Percentiles rank a stretch among this genome's conserved stretches.
Conservation (phyloP, 345 rosid genomes). For the Aquilaria sinensis region DNA sequence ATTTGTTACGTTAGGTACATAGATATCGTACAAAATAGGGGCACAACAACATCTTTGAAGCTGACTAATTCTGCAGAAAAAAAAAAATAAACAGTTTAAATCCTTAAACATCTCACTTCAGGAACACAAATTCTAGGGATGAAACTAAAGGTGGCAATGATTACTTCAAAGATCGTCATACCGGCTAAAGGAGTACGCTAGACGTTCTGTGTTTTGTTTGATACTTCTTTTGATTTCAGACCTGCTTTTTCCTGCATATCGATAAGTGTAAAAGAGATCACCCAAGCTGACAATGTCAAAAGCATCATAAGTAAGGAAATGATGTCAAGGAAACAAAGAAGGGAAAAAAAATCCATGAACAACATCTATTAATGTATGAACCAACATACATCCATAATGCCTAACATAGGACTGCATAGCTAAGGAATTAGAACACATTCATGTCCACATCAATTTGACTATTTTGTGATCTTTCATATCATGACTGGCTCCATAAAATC, state of each 20-base stretch:
- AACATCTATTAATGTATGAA: neutral
- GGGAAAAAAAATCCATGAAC: neutral
- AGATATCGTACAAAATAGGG: constrained; percentile 21
- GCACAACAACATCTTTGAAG: neutral
- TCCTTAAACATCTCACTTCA: neutral
- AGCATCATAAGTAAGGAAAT: neutral
- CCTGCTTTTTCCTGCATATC: constrained; percentile 41
- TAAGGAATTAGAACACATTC: neutral
- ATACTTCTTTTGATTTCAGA: constrained; percentile 36
- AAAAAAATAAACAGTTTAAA: neutral
- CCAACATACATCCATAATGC: neutral
- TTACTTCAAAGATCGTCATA: constrained; percentile 3
- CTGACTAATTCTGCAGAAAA: constrained; percentile 19
- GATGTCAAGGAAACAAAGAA: constrained; percentile 2
- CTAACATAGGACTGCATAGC: neutral
- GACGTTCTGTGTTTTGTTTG: constrained; percentile 46
- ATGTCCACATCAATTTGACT: neutral
- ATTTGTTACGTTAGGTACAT: constrained; percentile 14
- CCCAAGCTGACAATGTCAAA: neutral
- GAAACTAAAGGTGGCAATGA: neutral
- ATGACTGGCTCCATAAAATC: neutral
- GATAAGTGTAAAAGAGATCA: constrained; percentile 1
- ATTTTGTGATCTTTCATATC: neutral
- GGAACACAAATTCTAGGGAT: neutral
- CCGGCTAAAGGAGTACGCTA: constrained; percentile 22